Evolutionary conservation across 306 rosid genomes (phyloP).

Genomic region (Acacia melanoxylon): DNA sequence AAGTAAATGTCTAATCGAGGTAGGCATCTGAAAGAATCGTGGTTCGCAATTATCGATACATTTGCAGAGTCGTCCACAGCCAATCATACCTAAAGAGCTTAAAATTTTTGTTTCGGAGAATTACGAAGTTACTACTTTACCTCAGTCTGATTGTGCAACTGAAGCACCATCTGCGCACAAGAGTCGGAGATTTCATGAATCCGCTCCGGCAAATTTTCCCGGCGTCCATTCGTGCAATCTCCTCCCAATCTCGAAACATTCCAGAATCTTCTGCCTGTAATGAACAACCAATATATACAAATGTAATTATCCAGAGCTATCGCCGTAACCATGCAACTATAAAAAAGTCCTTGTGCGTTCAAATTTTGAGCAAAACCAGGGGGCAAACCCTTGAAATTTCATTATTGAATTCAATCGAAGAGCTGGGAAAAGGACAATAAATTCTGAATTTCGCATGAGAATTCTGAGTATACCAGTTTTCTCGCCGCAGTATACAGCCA

Average conservation of each 20-base stretch:
- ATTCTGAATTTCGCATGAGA: neutral
- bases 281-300: neutral
- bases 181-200: conserved; percentile 82
- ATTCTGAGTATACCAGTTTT: conserved; percentile 48
- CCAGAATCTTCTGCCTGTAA: conserved; percentile 79
- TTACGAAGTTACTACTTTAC: conserved; percentile 30
- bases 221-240: conserved; percentile 54
- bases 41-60: neutral
- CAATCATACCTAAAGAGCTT: neutral
- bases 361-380: neutral
- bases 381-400: neutral
- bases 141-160: conserved; percentile 78
- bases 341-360: neutral
- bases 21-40: conserved; percentile 4
- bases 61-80: no score
- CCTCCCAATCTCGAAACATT: conserved; percentile 57
- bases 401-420: neutral
- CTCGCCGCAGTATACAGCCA: conserved; percentile 63
- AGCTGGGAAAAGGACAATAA: neutral
- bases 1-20: neutral
- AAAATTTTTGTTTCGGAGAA: conserved; percentile 17
- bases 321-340: neutral
- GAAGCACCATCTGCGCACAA: conserved; percentile 95
- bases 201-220: conserved; percentile 71
- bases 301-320: neutral